Conservation (phyloP, 192 early-diverging fungal species). For the Polychytrium aggregatum region DNA sequence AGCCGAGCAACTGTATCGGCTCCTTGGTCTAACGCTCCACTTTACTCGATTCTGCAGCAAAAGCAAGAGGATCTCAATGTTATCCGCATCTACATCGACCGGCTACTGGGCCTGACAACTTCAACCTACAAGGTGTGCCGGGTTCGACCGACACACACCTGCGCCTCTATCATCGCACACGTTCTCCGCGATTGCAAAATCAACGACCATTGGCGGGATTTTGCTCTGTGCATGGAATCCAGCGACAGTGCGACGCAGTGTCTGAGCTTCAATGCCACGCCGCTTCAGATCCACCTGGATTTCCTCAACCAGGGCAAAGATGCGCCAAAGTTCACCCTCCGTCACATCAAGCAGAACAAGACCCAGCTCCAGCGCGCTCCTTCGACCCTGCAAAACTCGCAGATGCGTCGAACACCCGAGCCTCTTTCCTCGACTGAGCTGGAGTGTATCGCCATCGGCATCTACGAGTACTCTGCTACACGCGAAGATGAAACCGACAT, state of each 20-base stretch:
- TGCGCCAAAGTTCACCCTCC: constrained; percentile 62
- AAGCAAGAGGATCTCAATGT: too few relatives aligned
- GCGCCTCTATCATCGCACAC: constrained; percentile 72
- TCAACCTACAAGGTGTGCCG: constrained; percentile 82
- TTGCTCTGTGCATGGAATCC: constrained; percentile 62
- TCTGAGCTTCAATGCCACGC: constrained; percentile 68
- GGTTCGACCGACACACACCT: constrained; percentile 68
- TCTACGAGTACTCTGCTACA: constrained; percentile 50
- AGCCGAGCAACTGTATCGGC: too few relatives aligned
- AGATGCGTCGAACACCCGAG: too few relatives aligned
- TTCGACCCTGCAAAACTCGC: too few relatives aligned
- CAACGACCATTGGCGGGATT: constrained; percentile 72
- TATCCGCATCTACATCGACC: constrained; percentile 80
- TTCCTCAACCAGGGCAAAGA: constrained; percentile 25
- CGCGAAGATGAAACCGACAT: constrained; percentile 51
- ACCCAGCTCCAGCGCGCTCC: too few relatives aligned
- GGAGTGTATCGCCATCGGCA: constrained; percentile 32
- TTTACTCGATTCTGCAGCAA: too few relatives aligned
- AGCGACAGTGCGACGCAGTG: constrained; percentile 42
- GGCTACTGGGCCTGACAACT: constrained; percentile 43
- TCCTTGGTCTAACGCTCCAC: too few relatives aligned
- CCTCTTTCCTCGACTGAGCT: constrained; percentile 7
- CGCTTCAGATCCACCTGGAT: constrained; percentile 28
- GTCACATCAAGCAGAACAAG: constrained; percentile 31
- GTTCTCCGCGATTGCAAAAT: constrained; percentile 90